Evolutionary conservation across 1,139 yeast species (phyloP), one percentile per base, ranked within the genome.

Genomic region (Candida sp.): DNA sequence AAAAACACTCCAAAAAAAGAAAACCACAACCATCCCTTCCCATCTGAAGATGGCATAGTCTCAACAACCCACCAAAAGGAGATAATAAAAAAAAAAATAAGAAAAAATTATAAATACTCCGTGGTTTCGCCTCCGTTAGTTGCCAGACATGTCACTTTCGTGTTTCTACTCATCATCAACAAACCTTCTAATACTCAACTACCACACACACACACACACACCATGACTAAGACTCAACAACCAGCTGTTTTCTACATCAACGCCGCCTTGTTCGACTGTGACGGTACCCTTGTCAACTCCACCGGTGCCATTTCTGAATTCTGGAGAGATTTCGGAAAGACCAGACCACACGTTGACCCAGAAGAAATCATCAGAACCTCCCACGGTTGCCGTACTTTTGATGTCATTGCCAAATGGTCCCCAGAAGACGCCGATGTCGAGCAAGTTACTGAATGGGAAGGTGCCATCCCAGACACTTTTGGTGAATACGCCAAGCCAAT

Each of bases 381-480:
- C 31, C 96, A 90, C 68, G 96, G 96, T 43, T 85, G 90, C 68
- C 83, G 96, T 72, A 88, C 96, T 17, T 81, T 82, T 59, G 96
- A 90, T 67, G 89, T 88, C 40, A 81, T 89, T 65, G 83, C 83
- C 55, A 83, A 81, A 68, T 85, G 86, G 81, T 85, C 90, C 59
- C 93, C 94, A 53, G 86, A 85, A 66, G 85, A 83, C 65, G 92
- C 91, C 50, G 78, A 78, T 58, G 83, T 73, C 49, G 85, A 84
- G 57, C 86, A 84, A 68, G 89, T 86, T 44, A 82, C 88, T 49
- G 80, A 79, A 55, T 77, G 88, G 72, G 94, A 88, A 72, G 87
- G 84, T 51, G 78, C 80, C 46, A 88, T 90, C 58, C 91, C 92
- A 48, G 85, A 83, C 65, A 79, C 86, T 52, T 88, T 82, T 68